A percentile compares a stretch with the other conserved stretches of the same genome.
These are phyloP conservation scores for Zalaria obscura DNA, from an alignment of 2,329 filamentous ascomycete genomes.

Conservation along the genomic window DNA sequence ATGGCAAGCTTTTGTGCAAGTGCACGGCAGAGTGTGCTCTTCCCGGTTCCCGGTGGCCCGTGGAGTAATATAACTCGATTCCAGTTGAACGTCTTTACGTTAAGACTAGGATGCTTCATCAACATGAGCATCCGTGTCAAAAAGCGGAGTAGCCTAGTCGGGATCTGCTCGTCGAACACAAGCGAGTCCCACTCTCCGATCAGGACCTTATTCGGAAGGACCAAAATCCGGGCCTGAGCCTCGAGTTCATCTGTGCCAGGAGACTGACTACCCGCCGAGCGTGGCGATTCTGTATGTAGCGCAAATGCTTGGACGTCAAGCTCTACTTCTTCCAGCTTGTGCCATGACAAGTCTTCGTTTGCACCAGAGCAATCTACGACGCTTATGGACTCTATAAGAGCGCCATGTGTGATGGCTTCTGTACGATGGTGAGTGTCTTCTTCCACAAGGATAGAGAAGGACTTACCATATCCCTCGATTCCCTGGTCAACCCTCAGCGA, in stretches of 20 bases:
- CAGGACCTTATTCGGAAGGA: constrained; percentile 24
- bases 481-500: not conserved
- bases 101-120: constrained; percentile 19
- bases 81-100: constrained; percentile 27
- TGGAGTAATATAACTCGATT: constrained; percentile 29
- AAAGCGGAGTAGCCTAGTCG: constrained; percentile 21
- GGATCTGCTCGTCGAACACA: constrained; percentile 26
- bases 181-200: constrained; percentile 32
- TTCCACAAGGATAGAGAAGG: not conserved
- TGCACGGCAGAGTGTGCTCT: constrained; percentile 29
- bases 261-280: not conserved
- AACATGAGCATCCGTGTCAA: constrained; percentile 23
- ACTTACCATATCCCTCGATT: not conserved
- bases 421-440: not conserved
- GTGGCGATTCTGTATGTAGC: not conserved
- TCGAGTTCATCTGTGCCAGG: not conserved
- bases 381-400: not conserved
- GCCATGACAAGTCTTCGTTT: not conserved
- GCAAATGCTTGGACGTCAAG: not conserved
- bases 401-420: not conserved
- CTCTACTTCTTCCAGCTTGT: not conserved
- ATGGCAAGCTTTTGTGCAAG: constrained; percentile 38
- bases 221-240: constrained; percentile 18
- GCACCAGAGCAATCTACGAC: not conserved
- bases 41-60: constrained; percentile 29